These are phyloP conservation scores for Acanthamoeba castellanii DNA, from an alignment of 208 protist genomes.

Conservation along the genomic window DNA sequence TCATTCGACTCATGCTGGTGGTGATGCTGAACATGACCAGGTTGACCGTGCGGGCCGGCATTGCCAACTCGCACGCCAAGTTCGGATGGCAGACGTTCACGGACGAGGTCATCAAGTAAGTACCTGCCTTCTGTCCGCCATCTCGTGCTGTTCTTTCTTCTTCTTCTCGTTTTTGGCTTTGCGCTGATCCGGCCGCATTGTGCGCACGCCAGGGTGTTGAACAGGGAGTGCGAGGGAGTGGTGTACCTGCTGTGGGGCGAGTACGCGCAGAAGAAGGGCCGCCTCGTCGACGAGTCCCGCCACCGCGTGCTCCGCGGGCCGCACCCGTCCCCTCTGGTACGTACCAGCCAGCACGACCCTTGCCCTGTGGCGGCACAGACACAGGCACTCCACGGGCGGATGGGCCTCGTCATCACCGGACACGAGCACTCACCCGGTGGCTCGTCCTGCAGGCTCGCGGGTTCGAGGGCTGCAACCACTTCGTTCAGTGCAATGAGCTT, in stretches of 20 bases:
- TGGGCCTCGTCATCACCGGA: neutral
- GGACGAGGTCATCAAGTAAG: constrained; percentile 82
- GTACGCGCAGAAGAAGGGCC: constrained; percentile 84
- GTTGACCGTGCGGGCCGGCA: constrained; percentile 80
- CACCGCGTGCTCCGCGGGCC: constrained; percentile 9
- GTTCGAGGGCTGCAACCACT: constrained; percentile 86
- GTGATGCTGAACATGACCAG: neutral
- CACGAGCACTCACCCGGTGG: neutral
- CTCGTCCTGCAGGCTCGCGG: constrained; percentile 57
- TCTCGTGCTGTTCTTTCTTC: too few species aligned
- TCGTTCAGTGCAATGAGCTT: constrained; percentile 81
- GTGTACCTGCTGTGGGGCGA: constrained; percentile 88
- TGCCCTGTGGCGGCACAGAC: too few species aligned
- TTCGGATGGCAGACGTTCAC: constrained; percentile 88
- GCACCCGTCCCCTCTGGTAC: constrained; percentile 41
- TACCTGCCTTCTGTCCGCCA: neutral
- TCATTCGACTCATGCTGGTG: neutral
- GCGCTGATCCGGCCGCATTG: neutral
- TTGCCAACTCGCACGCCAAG: constrained; percentile 81
- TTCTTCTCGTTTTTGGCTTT: too few species aligned
- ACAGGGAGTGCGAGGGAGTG: constrained; percentile 58
- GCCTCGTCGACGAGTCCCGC: constrained; percentile 71
- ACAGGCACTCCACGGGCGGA: too few species aligned
- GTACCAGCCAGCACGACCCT: neutral
- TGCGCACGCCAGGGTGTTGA: constrained; percentile 38